phyloP scores from a whole-genome alignment of 352 stramenopile species.

The Phytophthora ramorum region DNA sequence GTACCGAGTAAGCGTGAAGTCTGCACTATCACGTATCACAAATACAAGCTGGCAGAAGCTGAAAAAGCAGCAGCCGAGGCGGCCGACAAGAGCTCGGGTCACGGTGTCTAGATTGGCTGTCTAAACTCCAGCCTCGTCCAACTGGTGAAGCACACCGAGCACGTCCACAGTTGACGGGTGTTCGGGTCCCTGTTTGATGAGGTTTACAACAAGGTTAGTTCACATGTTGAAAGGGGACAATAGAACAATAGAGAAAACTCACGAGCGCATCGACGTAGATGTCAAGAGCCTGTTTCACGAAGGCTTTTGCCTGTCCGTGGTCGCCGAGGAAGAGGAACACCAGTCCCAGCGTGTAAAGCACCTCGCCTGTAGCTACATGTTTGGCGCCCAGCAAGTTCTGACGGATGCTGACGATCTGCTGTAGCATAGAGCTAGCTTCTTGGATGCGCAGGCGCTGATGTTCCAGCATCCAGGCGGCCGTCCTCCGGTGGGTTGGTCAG shows the following conservation, averaged over 20 bases:
- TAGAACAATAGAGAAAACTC: conserved; percentile 27
- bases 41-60: conserved; percentile 29
- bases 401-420: conserved; percentile 55
- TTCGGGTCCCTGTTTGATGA: conserved; percentile 43
- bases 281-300: conserved; percentile 57
- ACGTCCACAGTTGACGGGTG: conserved; percentile 70
- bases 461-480: conserved; percentile 67
- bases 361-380: conserved; percentile 70
- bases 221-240: conserved; percentile 1
- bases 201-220: conserved; percentile 5
- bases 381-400: conserved; percentile 45
- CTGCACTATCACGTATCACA: conserved; percentile 67
- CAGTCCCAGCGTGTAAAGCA: conserved; percentile 65
- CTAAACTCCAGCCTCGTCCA: conserved; percentile 57
- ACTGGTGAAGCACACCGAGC: conserved; percentile 55
- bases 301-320: conserved; percentile 53
- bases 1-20: conserved; percentile 61
- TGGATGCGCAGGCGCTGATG: conserved; percentile 65
- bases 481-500: conserved; percentile 73
- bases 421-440: conserved; percentile 65
- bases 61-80: conserved; percentile 5
- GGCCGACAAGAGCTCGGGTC: not conserved
- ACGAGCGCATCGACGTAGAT: conserved; percentile 70
- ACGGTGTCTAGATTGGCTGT: conserved; percentile 4
- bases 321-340: conserved; percentile 62